Evolutionary conservation across 768 basidiomycete species (phyloP), one percentile per base, ranked within the genome.

Genomic region (Tulasnella sp.): DNA sequence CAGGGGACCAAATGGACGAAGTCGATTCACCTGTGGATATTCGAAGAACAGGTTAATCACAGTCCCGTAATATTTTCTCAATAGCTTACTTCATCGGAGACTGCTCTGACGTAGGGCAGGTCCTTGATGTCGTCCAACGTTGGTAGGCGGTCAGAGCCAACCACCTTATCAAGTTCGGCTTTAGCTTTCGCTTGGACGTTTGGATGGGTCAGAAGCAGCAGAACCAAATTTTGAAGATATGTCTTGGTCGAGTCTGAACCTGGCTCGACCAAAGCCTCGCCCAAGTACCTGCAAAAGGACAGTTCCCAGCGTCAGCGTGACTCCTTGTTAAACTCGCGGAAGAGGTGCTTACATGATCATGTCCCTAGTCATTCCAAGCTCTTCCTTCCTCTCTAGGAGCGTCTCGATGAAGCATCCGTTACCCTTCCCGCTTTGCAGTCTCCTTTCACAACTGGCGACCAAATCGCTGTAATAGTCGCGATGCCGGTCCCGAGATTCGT

Each of bases 131-230:
- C 90, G 7, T 84, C 83, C 42, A 87, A 82, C 8, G 48, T 84
- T 1, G 88, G 88, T 0, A 87, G 83, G 34, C 88, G 84, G 24
- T 85, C 85, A 8, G 79, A 81, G 0, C 85, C 87, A 77, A 88
- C 83, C 4, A 88, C 86, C 0, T 85, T 78, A 79, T 89, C 88
- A 5, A 91, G 85, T 81, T 91, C 91, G 24, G 84, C 86, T 79
- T 90, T 90, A 0, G 89, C 88, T 80, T 87, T 88, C 81, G 84
- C 86, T 82, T 88, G 88, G 12, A 90, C 88, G 6, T 89, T 88
- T 85, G 84, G 81, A 79, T 83, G 82, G n/a, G 52, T 31, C 21
- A 81, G 68, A 16, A 88, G 74, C 9, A 80, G 79, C 5, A 80
- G 75, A 48, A 77, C 38, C 36, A 40, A 21, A 34, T 77, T 77